These are phyloP conservation scores for Cephalotrichum gorgonifer DNA, from an alignment of 2,329 filamentous ascomycete species.

Conservation along the genomic window DNA sequence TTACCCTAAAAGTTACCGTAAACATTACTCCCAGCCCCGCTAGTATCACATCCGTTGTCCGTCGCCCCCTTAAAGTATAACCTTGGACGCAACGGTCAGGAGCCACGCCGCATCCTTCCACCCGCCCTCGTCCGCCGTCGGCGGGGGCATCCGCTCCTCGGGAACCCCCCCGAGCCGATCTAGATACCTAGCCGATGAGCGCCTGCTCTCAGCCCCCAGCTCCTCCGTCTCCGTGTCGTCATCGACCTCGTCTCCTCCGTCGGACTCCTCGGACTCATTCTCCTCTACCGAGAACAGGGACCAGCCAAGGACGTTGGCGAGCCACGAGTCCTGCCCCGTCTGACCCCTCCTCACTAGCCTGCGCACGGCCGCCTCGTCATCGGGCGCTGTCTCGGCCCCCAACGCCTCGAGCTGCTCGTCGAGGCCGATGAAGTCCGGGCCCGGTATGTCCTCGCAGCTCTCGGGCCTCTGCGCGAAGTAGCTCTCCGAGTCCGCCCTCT, in stretches of 20 bases:
- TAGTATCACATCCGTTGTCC: too few species aligned
- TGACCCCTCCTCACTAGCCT: constrained; percentile 44
- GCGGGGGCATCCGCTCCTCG: constrained; percentile 35
- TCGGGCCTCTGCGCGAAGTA: constrained; percentile 1
- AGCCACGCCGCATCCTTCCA: constrained; percentile 63
- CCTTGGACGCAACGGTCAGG: constrained; percentile 52
- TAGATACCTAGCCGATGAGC: constrained; percentile 21
- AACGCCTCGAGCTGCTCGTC: constrained; percentile 48
- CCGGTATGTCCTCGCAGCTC: constrained; percentile 19
- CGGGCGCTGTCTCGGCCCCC: constrained; percentile 37
- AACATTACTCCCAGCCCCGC: background rate
- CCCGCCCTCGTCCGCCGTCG: constrained; percentile 43
- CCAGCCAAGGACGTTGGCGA: constrained; percentile 49
- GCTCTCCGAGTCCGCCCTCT: background rate
- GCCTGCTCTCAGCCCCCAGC: constrained; percentile 14
- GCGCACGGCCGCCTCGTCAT: constrained; percentile 49
- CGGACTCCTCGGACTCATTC: constrained; percentile 37
- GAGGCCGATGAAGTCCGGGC: constrained; percentile 53
- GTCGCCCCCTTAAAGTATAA: constrained; percentile 45
- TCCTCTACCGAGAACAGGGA: constrained; percentile 53
- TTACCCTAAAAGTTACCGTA: background rate
- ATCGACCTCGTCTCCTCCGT: constrained; percentile 26
- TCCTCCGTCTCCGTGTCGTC: constrained; percentile 14
- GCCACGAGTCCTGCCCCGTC: constrained; percentile 44
- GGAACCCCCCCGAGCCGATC: constrained; percentile 16